A percentile compares a stretch with the other conserved stretches of the same genome.
Evolutionary conservation across 2,329 filamentous ascomycete genomes (phyloP).

Genomic region (Fusarium acutatum): DNA sequence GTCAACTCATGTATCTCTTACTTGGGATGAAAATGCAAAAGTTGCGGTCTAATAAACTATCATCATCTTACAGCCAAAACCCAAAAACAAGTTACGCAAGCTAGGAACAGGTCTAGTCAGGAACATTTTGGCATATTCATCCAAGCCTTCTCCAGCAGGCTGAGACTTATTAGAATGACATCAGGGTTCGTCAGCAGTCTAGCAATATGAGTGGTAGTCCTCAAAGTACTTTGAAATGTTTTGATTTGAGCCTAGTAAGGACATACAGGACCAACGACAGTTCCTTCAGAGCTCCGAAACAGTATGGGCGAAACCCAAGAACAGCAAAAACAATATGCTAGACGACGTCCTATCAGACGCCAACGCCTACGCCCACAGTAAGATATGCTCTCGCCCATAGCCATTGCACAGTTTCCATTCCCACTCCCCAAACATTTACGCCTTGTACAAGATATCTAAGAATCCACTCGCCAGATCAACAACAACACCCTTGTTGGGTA

Average conservation of each 20-base stretch:
- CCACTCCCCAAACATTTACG: slow-evolving; percentile 53
- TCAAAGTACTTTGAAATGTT: not conserved
- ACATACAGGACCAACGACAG: not conserved
- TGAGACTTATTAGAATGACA: not conserved
- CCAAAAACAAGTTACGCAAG: slow-evolving; percentile 16
- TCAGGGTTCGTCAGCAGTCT: not conserved
- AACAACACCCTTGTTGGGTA: slow-evolving; percentile 96
- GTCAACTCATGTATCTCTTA: not conserved
- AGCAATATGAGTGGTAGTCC: not conserved
- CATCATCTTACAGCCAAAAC: not conserved
- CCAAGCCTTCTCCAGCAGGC: not conserved
- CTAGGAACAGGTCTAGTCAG: slow-evolving; percentile 28
- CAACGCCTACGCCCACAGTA: slow-evolving; percentile 18
- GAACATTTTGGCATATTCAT: slow-evolving; percentile 8
- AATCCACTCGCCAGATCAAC: slow-evolving; percentile 91
- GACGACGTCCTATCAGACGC: slow-evolving; percentile 5
- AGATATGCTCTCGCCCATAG: slow-evolving; percentile 4
- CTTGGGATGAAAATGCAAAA: not conserved
- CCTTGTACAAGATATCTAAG: slow-evolving; percentile 91
- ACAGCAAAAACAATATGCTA: not conserved
- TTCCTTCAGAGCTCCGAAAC: not conserved
- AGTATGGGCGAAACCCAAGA: not conserved
- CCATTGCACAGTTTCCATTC: not conserved
- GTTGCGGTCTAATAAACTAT: not conserved
- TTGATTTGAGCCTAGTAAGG: not conserved